Percentiles rank a stretch among this genome's conserved stretches.
phyloP scores from a whole-genome alignment of 1,284 basidiomycete genomes.

The Golubevia pallescens region DNA sequence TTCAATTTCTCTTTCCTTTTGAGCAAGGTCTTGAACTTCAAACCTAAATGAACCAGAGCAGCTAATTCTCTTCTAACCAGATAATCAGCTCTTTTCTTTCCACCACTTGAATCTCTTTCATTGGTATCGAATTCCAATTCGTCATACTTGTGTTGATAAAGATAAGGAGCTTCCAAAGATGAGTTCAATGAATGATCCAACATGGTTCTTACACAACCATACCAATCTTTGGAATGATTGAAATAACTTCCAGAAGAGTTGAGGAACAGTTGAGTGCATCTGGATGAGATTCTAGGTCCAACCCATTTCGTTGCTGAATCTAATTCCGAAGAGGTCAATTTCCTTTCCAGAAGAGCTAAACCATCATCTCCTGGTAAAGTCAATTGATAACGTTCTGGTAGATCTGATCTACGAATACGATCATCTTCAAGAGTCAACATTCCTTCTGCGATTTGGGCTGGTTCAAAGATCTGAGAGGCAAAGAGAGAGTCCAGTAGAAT shows the following conservation, averaged over 20 bases:
- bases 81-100: neutral
- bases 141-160: constrained; percentile 56
- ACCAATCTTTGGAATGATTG: constrained; percentile 35
- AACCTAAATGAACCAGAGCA: constrained; percentile 13
- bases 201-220: constrained; percentile 46
- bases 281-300: constrained; percentile 44
- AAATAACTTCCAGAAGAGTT: constrained; percentile 35
- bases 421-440: constrained; percentile 63
- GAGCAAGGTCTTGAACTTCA: constrained; percentile 52
- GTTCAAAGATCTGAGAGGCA: constrained; percentile 49
- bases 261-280: constrained; percentile 41
- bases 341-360: constrained; percentile 44
- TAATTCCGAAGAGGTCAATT: constrained; percentile 46
- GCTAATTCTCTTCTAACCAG: constrained; percentile 23
- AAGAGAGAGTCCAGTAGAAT: neutral
- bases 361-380: constrained; percentile 56
- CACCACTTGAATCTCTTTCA: constrained; percentile 6
- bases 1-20: constrained; percentile 49
- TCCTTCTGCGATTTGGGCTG: constrained; percentile 60
- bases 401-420: constrained; percentile 56
- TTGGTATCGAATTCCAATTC: constrained; percentile 42
- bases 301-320: constrained; percentile 57
- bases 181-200: constrained; percentile 53
- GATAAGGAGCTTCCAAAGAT: constrained; percentile 52
- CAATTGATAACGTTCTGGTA: constrained; percentile 60